Base-by-base conservation (phyloP, 352 stramenopile species). In the Peronosclerospora sorghi region DNA sequence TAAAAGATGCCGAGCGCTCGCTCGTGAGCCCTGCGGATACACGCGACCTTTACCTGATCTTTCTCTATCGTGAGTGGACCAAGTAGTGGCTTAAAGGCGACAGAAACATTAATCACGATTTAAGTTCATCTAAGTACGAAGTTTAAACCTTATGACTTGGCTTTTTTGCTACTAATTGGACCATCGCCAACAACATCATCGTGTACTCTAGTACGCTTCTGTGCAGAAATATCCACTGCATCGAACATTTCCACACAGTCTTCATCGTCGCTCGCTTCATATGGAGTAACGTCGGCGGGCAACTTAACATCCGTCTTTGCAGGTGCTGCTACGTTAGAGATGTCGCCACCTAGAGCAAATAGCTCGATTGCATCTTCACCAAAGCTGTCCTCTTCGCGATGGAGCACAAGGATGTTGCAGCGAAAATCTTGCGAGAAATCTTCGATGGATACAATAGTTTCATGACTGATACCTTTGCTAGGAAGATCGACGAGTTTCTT, bases 371-470 rank as follows among this genome's bases (percentile, higher is more conserved):
- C 70, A 0, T 82, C 62, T 38, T 87, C 74, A 7, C 73, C 66
- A 43, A 92, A 86, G 21, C 73, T 62, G 6, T 59, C 41, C 39
- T 73, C 52, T 35, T 83, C 68, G 19, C 60, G 59, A 45, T 95
- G 80, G 36, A 86, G 57, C 19, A 95, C 71, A 27, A 64, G 76
- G 23, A 95, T 73, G 38, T 75, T 80, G 51, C 83, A 89, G 37
- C 82, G 70, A 43, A 95, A 94, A 42, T 98, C 85, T 61, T 98
- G 94, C 15, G 82, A 92, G 60, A 97, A 97, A 65, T 98, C 95
- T 56, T 97, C 90, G 27, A 98, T 70, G 7, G 77, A 86, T 19
- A 98, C 43, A 4, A 94, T 83, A 29, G 78, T 95, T 37, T 96
- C 91, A 56, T 98, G 72, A 30, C 76, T 66, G 41, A 98, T 81